Conservation (phyloP, 495 filamentous ascomycete genomes). For the Neurospora tetrasperma region DNA sequence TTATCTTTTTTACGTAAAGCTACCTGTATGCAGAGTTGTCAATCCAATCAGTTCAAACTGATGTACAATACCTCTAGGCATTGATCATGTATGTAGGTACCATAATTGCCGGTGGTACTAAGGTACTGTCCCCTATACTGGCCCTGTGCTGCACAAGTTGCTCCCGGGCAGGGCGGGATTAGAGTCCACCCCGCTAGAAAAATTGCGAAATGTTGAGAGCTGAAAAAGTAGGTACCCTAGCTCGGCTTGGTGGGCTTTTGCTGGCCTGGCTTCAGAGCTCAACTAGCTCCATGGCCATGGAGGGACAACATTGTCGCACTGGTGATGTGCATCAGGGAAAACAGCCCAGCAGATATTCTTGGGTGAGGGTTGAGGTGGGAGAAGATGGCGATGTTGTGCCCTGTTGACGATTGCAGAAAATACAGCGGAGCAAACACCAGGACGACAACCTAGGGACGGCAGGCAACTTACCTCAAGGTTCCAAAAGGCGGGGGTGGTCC, state of each 20-base stretch:
- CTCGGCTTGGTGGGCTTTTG: neutral
- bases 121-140: too few relatives aligned
- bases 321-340: neutral
- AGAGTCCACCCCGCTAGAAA: too few relatives aligned
- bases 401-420: too few relatives aligned
- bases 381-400: too few relatives aligned
- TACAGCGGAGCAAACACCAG: neutral
- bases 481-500: neutral
- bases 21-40: too few relatives aligned
- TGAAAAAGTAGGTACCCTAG: neutral
- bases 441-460: neutral
- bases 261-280: neutral
- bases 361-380: neutral
- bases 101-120: too few relatives aligned
- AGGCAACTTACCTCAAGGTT: neutral
- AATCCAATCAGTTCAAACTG: too few relatives aligned
- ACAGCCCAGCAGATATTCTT: neutral
- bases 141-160: too few relatives aligned
- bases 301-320: neutral
- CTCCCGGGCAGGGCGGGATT: too few relatives aligned
- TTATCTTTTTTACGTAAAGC: too few relatives aligned
- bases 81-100: too few relatives aligned
- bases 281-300: neutral
- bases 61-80: too few relatives aligned
- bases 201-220: neutral